These are phyloP conservation scores for Geranomyces variabilis DNA, from an alignment of 192 early-diverging fungal species.

Conservation along the genomic window DNA sequence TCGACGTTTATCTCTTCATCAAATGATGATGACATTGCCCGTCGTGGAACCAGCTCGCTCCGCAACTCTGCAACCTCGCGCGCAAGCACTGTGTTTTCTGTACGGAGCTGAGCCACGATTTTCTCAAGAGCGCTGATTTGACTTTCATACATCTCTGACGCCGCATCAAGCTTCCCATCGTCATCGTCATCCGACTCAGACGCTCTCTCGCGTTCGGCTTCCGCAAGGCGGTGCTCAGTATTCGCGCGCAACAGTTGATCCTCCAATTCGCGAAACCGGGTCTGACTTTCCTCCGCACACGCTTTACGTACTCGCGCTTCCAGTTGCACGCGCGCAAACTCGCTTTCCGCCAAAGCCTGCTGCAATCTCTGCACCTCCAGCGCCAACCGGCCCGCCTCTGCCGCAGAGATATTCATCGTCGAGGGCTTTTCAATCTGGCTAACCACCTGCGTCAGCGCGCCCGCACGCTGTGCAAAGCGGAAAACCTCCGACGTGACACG, in stretches of 20 bases:
- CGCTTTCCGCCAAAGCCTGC: background rate
- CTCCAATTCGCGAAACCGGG: slow-evolving; percentile 24
- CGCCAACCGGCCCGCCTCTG: background rate
- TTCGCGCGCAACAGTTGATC: slow-evolving; percentile 1
- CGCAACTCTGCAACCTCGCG: too few species aligned
- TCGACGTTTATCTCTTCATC: too few species aligned
- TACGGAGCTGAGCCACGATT: background rate
- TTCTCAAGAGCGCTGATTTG: background rate
- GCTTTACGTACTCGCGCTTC: slow-evolving; percentile 17
- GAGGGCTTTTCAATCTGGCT: background rate
- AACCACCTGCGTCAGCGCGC: slow-evolving; percentile 14
- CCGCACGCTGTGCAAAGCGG: slow-evolving; percentile 31
- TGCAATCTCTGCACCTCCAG: background rate
- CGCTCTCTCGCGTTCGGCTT: background rate
- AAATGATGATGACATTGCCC: too few species aligned
- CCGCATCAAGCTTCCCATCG: slow-evolving; percentile 33
- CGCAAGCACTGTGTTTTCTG: too few species aligned
- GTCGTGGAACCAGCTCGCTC: too few species aligned
- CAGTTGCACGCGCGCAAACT: slow-evolving; percentile 17
- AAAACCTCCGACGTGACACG: slow-evolving; percentile 32
- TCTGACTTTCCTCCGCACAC: slow-evolving; percentile 14
- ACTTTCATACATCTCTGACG: slow-evolving; percentile 9
- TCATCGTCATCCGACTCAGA: slow-evolving; percentile 6
- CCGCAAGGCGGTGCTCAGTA: background rate
- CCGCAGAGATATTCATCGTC: background rate